A percentile compares a stretch with the other conserved stretches of the same genome.
These are phyloP conservation scores for Pinus taeda DNA, from an alignment of 75 land plant genomes.

Conservation along the genomic window DNA sequence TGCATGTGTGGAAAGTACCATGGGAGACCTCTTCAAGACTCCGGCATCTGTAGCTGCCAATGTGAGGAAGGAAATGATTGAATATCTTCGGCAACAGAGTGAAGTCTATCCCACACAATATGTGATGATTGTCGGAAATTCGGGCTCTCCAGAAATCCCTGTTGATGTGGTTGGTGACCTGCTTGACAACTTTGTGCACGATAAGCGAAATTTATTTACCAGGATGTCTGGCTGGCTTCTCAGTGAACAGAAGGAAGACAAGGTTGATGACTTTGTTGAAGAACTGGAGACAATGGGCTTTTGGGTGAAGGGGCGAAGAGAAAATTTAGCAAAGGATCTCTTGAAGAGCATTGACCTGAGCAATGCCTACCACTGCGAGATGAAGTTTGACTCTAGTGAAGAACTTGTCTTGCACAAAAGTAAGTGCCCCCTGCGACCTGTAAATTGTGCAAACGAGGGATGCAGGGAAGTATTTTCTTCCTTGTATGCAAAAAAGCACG, in stretches of 20 bases:
- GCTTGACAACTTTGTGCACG: slow-evolving; percentile 60
- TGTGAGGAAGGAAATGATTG: slow-evolving; percentile 80
- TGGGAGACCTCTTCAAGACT: slow-evolving; percentile 65
- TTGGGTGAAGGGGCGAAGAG: slow-evolving; percentile 75
- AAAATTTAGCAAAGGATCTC: slow-evolving; percentile 53
- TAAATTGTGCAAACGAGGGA: slow-evolving; percentile 66
- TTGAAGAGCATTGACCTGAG: slow-evolving; percentile 62
- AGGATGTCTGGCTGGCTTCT: slow-evolving; percentile 78
- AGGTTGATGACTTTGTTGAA: slow-evolving; percentile 80
- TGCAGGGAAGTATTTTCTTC: slow-evolving; percentile 58
- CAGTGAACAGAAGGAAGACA: slow-evolving; percentile 79
- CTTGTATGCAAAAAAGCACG: slow-evolving; percentile 50
- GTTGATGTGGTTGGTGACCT: slow-evolving; percentile 53
- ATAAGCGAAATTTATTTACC: slow-evolving; percentile 58
- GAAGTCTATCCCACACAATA: slow-evolving; percentile 50
- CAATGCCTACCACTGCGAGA: slow-evolving; percentile 54
- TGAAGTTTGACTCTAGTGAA: slow-evolving; percentile 53
- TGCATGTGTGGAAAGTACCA: slow-evolving; percentile 83
- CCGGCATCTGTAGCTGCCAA: slow-evolving; percentile 59
- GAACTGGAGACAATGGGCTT: slow-evolving; percentile 73
- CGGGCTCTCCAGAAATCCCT: slow-evolving; percentile 29
- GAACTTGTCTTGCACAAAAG: slow-evolving; percentile 50
- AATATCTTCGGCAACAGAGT: slow-evolving; percentile 53
- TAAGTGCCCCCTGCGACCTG: slow-evolving; percentile 41
- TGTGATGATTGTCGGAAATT: slow-evolving; percentile 26